Evolutionary conservation across 306 rosid species (phyloP).

Genomic region (Arachis hypogaea): DNA sequence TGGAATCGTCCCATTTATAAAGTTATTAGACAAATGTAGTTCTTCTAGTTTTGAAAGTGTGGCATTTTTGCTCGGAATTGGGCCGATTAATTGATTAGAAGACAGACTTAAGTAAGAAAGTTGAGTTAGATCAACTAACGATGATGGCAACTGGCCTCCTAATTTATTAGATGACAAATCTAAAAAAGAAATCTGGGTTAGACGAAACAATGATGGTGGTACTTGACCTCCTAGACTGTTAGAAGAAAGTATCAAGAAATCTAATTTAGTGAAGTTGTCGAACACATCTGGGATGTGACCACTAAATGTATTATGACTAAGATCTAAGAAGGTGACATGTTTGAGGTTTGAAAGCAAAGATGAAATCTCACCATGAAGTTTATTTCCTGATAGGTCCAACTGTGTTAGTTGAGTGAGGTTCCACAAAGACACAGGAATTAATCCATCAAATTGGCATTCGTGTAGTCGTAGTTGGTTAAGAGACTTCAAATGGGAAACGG

Average conservation of each 20-base stretch:
- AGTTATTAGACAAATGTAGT: fast-evolving
- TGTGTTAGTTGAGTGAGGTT: conserved; percentile 25
- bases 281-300: conserved; percentile 17
- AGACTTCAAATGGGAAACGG: conserved; percentile 17
- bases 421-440: conserved; percentile 12
- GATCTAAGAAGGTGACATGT: background rate
- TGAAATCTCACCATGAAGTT: conserved; percentile 29
- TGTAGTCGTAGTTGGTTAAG: background rate
- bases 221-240: background rate
- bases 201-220: too few species aligned
- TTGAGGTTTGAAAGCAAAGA: conserved; percentile 21
- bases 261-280: background rate
- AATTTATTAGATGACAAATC: too few species aligned
- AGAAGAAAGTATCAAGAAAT: fast-evolving
- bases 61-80: background rate
- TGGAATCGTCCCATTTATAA: conserved; percentile 34
- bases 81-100: background rate
- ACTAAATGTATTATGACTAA: background rate
- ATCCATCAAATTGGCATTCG: background rate
- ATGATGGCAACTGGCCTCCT: conserved; percentile 1
- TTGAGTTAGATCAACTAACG: conserved; percentile 24
- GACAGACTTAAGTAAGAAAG: background rate
- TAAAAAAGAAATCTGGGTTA: too few species aligned
- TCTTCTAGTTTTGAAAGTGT: fast-evolving
- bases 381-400: background rate